Conservation (phyloP, 2,329 filamentous ascomycete species). For the Zalaria obscura region DNA sequence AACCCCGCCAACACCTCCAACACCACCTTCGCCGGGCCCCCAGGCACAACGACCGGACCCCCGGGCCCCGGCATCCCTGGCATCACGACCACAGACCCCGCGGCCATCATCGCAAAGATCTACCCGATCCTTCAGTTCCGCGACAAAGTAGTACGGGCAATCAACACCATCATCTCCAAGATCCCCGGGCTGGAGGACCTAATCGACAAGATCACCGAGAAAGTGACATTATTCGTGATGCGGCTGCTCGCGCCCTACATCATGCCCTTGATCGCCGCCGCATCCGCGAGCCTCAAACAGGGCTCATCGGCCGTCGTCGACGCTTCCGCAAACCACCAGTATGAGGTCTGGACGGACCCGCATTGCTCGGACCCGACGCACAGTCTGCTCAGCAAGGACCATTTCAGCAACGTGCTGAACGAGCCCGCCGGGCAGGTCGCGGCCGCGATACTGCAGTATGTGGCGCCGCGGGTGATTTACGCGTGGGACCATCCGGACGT, state of each 20-base stretch:
- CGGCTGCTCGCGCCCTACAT: slow-evolving; percentile 85
- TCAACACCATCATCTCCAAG: slow-evolving; percentile 76
- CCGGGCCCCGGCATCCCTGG: slow-evolving; percentile 46
- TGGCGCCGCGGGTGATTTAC: slow-evolving; percentile 74
- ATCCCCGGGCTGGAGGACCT: slow-evolving; percentile 79
- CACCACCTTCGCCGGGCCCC: slow-evolving; percentile 23
- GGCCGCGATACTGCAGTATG: slow-evolving; percentile 60
- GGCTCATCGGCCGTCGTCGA: slow-evolving; percentile 61
- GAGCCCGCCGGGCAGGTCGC: slow-evolving; percentile 34
- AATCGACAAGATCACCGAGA: slow-evolving; percentile 90
- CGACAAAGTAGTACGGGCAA: slow-evolving; percentile 80
- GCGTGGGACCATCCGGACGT: slow-evolving; percentile 85
- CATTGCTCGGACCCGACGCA: slow-evolving; percentile 35
- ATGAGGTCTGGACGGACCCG: slow-evolving; percentile 34
- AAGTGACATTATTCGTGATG: slow-evolving; percentile 79
- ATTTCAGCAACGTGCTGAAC: slow-evolving; percentile 37
- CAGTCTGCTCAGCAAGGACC: slow-evolving; percentile 37
- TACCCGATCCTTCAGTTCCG: slow-evolving; percentile 91
- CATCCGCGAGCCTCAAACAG: slow-evolving; percentile 70
- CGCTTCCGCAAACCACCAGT: slow-evolving; percentile 34
- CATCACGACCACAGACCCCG: slow-evolving; percentile 59
- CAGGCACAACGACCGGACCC: slow-evolving; percentile 21
- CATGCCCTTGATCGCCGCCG: slow-evolving; percentile 76
- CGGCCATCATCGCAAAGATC: slow-evolving; percentile 41
- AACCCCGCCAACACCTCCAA: slow-evolving; percentile 9